Conservation (phyloP, 148 eudicot species). For the Nepenthes mirabilis region DNA sequence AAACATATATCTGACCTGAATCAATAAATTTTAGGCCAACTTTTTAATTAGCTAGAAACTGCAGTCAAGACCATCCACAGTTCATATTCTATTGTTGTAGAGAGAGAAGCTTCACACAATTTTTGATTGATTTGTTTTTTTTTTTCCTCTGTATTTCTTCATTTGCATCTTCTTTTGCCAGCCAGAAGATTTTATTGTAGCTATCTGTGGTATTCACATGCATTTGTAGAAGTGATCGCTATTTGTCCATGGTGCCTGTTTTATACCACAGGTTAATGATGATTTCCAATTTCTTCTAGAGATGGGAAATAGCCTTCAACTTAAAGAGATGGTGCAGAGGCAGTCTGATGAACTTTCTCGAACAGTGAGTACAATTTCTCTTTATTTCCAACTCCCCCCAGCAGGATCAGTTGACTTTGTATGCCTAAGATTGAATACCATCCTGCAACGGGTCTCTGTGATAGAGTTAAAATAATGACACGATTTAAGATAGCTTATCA, state of each 20-base stretch:
- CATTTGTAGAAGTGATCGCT: neutral
- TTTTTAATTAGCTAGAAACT: neutral
- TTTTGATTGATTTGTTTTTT: no score
- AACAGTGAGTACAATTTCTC: constrained; percentile 26
- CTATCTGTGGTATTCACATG: neutral
- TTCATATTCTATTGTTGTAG: no score
- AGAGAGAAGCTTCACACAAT: no score
- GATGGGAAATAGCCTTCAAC: constrained; percentile 21
- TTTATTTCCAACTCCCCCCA: neutral
- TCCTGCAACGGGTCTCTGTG: no score
- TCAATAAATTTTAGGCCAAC: neutral
- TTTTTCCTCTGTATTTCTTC: no score
- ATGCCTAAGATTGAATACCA: neutral
- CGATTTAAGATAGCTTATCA: neutral
- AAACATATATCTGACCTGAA: neutral
- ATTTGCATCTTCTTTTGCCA: no score
- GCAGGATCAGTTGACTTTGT: neutral
- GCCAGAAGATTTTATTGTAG: neutral
- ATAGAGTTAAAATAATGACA: neutral
- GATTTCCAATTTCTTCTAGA: constrained; percentile 43
- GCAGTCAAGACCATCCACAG: neutral
- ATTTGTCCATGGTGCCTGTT: neutral
- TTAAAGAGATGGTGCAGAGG: constrained; percentile 35
- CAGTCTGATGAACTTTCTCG: constrained; percentile 37
- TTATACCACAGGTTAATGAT: constrained; percentile 22